Evolutionary conservation across 2,329 filamentous ascomycete species (phyloP), one percentile per base, ranked within the genome.

Genomic region (Microcyclospora pomicola): DNA sequence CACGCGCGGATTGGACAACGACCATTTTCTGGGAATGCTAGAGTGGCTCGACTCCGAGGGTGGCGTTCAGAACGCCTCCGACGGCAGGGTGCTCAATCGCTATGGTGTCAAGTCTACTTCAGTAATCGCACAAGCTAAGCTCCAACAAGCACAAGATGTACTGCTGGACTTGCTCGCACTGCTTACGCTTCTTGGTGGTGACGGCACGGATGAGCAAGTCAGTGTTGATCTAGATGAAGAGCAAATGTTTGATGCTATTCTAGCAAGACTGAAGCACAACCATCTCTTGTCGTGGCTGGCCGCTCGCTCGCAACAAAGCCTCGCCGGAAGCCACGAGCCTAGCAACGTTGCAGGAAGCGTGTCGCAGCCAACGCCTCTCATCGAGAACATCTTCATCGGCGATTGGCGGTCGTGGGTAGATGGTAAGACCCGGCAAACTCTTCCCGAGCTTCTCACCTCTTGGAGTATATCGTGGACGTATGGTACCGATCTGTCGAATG

Each of bases 111-210:
- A 76, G 48, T 63, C 86, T 2, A 67, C 86, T 11, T 73, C 93
- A 9, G 78, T 77, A 43, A 80, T 84, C 6, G 76, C 82, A 0
- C 81, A 88, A 52, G 86, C 96, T 54, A 80, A 74, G 10, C 72
- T 91, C 6, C 71, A 80, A 36, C 62, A 83, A 27, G 80, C 82
- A 42, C 78, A 77, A 62, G 75, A 75, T 42, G 67, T 91, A 7
- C 75, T 92, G 36, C 76, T 92, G 44, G 85, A 88, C 52, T 73
- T 96, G 41, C 65, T 96, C 2, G 71, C 91, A 2, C 69, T 98
- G 6, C 68, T 93, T 12, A 72, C 91, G 9, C 86, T 95, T 58
- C 80, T 96, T 69, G 79, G 78, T 30, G 84, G 91, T 53, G 73
- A 83, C 37, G 81, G 87, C 41, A 73, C 77, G 46, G 76, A 80